phyloP scores from a whole-genome alignment of 495 filamentous ascomycete species.

The Trypethelium eluteriae region DNA sequence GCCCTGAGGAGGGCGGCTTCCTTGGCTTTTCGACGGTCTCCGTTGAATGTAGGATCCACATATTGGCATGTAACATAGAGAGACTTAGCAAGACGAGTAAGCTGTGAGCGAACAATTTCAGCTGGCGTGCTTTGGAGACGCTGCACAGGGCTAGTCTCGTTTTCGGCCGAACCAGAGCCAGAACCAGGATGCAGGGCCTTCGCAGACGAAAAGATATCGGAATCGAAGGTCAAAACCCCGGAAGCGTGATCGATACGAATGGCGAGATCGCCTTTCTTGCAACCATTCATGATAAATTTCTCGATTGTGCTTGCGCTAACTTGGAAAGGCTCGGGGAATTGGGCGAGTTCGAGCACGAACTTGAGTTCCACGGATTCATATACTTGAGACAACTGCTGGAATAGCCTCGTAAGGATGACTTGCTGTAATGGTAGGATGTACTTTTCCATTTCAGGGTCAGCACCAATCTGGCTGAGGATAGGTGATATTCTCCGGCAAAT shows the following conservation, averaged over 20 bases:
- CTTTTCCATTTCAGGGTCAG: conserved; percentile 91
- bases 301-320: conserved; percentile 86
- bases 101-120: conserved; percentile 92
- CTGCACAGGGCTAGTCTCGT: conserved; percentile 76
- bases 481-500: conserved; percentile 99
- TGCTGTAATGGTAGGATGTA: conserved; percentile 93
- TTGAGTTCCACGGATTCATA: conserved; percentile 95
- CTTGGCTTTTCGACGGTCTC: conserved; percentile 68
- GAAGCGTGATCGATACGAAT: conserved; percentile 94
- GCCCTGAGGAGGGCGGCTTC: conserved; percentile 72
- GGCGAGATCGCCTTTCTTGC: conserved; percentile 97
- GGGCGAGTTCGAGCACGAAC: conserved; percentile 86
- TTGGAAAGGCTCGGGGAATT: conserved; percentile 96
- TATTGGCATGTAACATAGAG: conserved; percentile 90
- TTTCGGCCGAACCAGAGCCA: conserved; percentile 79
- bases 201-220: conserved; percentile 93
- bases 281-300: conserved; percentile 99
- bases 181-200: conserved; percentile 86
- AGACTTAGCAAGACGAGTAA: conserved; percentile 82
- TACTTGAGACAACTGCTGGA: conserved; percentile 98
- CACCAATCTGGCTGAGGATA: conserved; percentile 86
- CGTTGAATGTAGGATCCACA: conserved; percentile 81
- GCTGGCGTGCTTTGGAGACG: conserved; percentile 94
- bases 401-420: conserved; percentile 94
- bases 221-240: conserved; percentile 91